Base-by-base conservation (phyloP, 139 green algal species). In the Chlorella sp. region DNA sequence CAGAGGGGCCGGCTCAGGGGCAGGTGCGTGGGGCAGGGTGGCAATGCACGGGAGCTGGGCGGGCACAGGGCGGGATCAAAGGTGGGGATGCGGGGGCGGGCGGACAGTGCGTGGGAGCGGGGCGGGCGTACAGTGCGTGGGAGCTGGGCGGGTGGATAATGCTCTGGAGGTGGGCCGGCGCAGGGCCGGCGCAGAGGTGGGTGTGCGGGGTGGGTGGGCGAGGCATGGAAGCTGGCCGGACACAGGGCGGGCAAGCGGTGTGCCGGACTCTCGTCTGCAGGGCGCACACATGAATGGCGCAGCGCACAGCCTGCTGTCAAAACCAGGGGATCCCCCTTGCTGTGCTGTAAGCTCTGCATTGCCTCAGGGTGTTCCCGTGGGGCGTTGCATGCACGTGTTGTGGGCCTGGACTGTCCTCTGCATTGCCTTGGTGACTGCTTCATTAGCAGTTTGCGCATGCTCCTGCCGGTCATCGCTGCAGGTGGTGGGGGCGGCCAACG, bases 341-440 rank as follows among this genome's bases (percentile, higher is more conserved):
- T n/a, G n/a, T n/a, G n/a, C n/a, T n/a, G n/a, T n/a, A n/a, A n/a
- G n/a, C n/a, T n/a, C n/a, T n/a, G n/a, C n/a, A n/a, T n/a, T n/a
- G n/a, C n/a, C n/a, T n/a, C n/a, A n/a, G n/a, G n/a, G n/a, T n/a
- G n/a, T n/a, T n/a, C n/a, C n/a, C n/a, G 48, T 57, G 48, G 7
- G 48, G 48, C 48, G n/a, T n/a, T 57, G 48, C 64, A 14, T 57
- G 71, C 91, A 93, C 89, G 14, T 84, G 81, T 32, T 96, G 40
- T 95, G 91, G 73, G 69, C 94, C 94, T 96, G 91, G 94, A 92
- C n/a, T 89, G 80, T 1, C 94, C 94, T 0, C 93, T 57, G 9
- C 48, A 94, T 83, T 91, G 91, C 42, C 87, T 93, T 22, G 91
- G 91, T 86, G 7, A 42, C 12, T 37, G 48, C 21, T 15, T 2